Evolutionary conservation across 495 filamentous ascomycete genomes (phyloP).

Genomic region (Neurospora sp.): DNA sequence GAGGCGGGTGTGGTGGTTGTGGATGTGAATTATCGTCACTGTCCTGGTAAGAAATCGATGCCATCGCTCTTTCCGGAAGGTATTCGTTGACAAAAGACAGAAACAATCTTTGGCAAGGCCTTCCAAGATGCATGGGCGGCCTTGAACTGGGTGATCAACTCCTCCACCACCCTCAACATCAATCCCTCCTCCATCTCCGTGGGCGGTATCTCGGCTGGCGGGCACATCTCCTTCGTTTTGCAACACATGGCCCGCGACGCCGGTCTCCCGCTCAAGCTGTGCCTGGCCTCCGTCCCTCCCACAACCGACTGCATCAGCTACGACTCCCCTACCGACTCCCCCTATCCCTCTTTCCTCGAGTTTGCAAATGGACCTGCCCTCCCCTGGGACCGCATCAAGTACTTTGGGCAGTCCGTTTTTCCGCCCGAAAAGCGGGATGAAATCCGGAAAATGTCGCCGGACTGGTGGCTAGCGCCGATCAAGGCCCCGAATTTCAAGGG

Average conservation of each 20-base stretch:
- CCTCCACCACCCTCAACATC: conserved; percentile 29
- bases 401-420: conserved; percentile 29
- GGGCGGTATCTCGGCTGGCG: conserved; percentile 42
- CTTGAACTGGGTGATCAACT: conserved; percentile 27
- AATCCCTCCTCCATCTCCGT: conserved; percentile 33
- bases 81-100: conserved; percentile 5
- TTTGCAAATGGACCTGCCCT: conserved; percentile 35
- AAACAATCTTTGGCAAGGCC: conserved; percentile 35
- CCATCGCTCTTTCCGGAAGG: neutral
- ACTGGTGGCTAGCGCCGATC: conserved; percentile 30
- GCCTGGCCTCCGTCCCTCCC: conserved; percentile 32
- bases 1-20: conserved; percentile 33
- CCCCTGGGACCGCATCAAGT: conserved; percentile 39
- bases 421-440: conserved; percentile 12
- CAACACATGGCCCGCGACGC: conserved; percentile 42
- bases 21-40: conserved; percentile 43
- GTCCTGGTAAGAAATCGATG: conserved; percentile 23
- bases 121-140: conserved; percentile 39
- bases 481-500: conserved; percentile 30
- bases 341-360: conserved; percentile 34
- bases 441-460: conserved; percentile 18
- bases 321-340: conserved; percentile 31
- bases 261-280: conserved; percentile 31
- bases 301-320: conserved; percentile 29
- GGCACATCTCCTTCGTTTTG: conserved; percentile 33